These are phyloP conservation scores for Trichoderma sp. DNA, from an alignment of 2,329 filamentous ascomycete species.

Conservation along the genomic window DNA sequence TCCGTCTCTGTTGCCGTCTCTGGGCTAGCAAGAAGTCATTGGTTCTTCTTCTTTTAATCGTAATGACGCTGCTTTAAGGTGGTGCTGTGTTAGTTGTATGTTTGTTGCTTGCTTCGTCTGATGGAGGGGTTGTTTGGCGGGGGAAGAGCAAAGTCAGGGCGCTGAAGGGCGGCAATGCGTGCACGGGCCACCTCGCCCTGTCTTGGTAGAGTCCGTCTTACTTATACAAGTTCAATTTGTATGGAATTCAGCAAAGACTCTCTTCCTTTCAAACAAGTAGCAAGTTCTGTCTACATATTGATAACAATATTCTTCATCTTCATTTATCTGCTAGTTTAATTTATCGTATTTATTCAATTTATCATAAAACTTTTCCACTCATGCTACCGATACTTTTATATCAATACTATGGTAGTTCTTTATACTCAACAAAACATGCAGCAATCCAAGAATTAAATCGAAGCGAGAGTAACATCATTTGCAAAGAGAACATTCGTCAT, in stretches of 20 bases:
- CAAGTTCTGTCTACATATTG: no score
- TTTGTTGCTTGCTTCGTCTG: neutral
- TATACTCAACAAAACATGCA: neutral
- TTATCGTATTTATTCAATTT: neutral
- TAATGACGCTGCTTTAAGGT: slow-evolving; percentile 4
- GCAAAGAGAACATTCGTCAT: slow-evolving; percentile 6
- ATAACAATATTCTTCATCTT: neutral
- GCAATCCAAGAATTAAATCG: neutral
- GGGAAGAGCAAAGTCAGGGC: neutral
- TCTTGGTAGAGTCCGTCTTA: neutral
- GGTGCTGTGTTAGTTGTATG: neutral
- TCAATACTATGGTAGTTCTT: neutral
- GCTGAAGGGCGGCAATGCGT: slow-evolving; percentile 15
- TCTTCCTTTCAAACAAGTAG: no score
- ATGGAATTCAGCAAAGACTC: no score
- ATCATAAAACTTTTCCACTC: neutral
- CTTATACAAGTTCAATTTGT: no score
- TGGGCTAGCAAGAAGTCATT: neutral
- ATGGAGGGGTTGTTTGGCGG: neutral
- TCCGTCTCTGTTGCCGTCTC: neutral
- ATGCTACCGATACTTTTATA: neutral
- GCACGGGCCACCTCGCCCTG: slow-evolving; percentile 9
- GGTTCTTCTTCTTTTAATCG: neutral
- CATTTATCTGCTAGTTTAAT: neutral
- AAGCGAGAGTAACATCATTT: neutral